Conservation (phyloP, 2,329 filamentous ascomycete species). For the Daldinia sp. region DNA sequence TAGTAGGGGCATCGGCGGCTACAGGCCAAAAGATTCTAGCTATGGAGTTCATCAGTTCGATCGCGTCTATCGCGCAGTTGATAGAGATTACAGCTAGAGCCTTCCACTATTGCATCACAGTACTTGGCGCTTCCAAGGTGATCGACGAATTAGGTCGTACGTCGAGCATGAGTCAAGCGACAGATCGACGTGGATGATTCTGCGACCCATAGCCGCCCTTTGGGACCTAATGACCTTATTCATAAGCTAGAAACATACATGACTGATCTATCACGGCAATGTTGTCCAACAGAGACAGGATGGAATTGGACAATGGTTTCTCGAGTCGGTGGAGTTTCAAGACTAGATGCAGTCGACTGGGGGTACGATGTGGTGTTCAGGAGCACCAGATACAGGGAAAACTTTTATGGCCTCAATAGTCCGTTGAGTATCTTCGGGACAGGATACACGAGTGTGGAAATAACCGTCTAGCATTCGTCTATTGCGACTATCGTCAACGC, state of each 20-base stretch:
- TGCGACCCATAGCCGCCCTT: not conserved
- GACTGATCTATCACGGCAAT: conserved; percentile 13
- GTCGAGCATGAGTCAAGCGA: conserved; percentile 25
- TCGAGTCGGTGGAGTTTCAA: conserved; percentile 26
- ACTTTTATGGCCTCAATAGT: conserved; percentile 29
- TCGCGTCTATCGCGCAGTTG: conserved; percentile 27
- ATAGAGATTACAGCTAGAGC: conserved; percentile 23
- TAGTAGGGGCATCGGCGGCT: not conserved
- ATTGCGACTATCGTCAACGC: conserved; percentile 32
- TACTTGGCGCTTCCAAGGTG: conserved; percentile 17
- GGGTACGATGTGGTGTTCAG: conserved; percentile 25
- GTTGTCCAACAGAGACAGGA: conserved; percentile 28
- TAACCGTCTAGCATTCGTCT: conserved; percentile 19
- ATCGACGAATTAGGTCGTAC: conserved; percentile 26
- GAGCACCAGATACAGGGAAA: conserved; percentile 28
- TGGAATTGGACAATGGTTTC: conserved; percentile 26
- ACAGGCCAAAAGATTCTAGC: not conserved
- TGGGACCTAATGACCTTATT: conserved; percentile 24
- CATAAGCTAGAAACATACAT: conserved; percentile 19
- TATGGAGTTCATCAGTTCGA: conserved; percentile 27
- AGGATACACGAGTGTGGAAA: not conserved
- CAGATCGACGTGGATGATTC: conserved; percentile 6
- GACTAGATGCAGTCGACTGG: conserved; percentile 23
- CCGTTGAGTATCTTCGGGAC: conserved; percentile 26
- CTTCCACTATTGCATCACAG: conserved; percentile 20